Evolutionary conservation across 768 basidiomycete species (phyloP).

Genomic region (Calocybe gangraenosa): DNA sequence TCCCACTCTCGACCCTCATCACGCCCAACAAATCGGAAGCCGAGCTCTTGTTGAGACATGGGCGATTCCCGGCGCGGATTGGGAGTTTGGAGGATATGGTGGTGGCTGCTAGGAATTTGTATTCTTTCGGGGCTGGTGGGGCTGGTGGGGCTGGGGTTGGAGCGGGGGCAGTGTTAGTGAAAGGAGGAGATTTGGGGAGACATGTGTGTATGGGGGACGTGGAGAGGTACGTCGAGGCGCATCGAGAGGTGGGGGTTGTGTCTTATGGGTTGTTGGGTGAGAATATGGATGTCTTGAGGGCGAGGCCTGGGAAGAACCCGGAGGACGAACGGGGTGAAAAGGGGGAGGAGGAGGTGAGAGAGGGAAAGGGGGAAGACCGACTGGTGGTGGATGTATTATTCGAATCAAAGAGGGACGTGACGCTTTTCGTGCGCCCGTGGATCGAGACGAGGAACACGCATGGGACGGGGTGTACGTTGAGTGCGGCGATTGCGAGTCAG

Average conservation of each 20-base stretch:
- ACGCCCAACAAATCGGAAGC: conserved; percentile 89
- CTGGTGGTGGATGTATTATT: conserved; percentile 67
- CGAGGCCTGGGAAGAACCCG: too few species aligned
- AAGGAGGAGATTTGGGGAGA: too few species aligned
- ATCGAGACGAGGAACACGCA: conserved; percentile 77
- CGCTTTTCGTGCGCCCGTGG: conserved; percentile 56
- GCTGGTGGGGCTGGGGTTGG: too few species aligned
- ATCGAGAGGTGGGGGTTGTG: conserved; percentile 32
- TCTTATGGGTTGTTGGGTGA: conserved; percentile 44
- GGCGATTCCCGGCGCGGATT: conserved; percentile 28
- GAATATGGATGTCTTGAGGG: conserved; percentile 61
- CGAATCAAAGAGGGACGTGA: conserved; percentile 28
- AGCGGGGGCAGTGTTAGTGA: too few species aligned
- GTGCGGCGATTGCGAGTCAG: conserved; percentile 72
- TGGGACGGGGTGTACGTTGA: conserved; percentile 90
- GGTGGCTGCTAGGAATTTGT: conserved; percentile 44
- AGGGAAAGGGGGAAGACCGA: too few species aligned
- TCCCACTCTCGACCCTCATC: conserved; percentile 70
- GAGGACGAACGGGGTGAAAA: too few species aligned
- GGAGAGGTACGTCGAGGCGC: conserved; percentile 19
- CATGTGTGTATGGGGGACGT: conserved; percentile 49
- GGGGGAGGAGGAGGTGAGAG: too few species aligned
- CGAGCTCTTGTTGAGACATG: conserved; percentile 55
- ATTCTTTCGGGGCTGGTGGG: conserved; percentile 59
- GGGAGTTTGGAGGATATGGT: conserved; percentile 57